phyloP scores from a whole-genome alignment of 225 moss, liverwort and hornwort genomes.

The Physcomitrellopsis africana region DNA sequence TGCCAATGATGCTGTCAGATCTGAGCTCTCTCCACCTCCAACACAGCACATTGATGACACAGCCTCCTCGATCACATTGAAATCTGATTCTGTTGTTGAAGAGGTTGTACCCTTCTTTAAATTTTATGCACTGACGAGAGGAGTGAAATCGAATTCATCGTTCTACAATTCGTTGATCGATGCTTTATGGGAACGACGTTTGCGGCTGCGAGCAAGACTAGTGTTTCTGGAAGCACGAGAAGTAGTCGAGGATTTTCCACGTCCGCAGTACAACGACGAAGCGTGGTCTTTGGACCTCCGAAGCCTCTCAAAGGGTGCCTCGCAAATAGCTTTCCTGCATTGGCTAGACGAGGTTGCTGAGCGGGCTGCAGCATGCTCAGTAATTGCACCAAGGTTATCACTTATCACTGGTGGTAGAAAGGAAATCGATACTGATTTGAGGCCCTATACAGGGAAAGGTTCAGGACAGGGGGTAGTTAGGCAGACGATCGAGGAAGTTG shows the following conservation, averaged over 20 bases:
- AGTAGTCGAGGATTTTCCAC: conserved; percentile 71
- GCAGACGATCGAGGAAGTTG: conserved; percentile 59
- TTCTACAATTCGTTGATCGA: conserved; percentile 88
- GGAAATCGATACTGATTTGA: conserved; percentile 28
- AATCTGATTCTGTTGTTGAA: conserved; percentile 38
- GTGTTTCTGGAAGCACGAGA: conserved; percentile 70
- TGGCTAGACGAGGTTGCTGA: conserved; percentile 72
- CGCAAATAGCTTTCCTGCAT: conserved; percentile 77
- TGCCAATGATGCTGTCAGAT: conserved; percentile 22
- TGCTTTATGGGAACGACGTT: conserved; percentile 76
- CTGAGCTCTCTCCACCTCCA: conserved; percentile 6
- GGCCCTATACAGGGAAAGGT: conserved; percentile 50
- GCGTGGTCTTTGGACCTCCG: conserved; percentile 76
- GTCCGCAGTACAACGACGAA: conserved; percentile 63
- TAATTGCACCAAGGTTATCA: conserved; percentile 46
- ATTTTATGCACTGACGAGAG: conserved; percentile 48
- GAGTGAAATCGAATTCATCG: conserved; percentile 61
- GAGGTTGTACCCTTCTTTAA: conserved; percentile 66
- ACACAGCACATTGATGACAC: conserved; percentile 5
- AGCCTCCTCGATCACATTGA: conserved; percentile 24
- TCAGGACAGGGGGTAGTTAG: conserved; percentile 63
- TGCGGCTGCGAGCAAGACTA: conserved; percentile 64
- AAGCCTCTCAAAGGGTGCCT: conserved; percentile 80
- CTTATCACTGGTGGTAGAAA: conserved; percentile 50
- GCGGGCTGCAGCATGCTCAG: conserved; percentile 50